Evolutionary conservation across 345 rosid genomes (phyloP), one percentile per base, ranked within the genome.

Genomic region (Dovyalis caffra): DNA sequence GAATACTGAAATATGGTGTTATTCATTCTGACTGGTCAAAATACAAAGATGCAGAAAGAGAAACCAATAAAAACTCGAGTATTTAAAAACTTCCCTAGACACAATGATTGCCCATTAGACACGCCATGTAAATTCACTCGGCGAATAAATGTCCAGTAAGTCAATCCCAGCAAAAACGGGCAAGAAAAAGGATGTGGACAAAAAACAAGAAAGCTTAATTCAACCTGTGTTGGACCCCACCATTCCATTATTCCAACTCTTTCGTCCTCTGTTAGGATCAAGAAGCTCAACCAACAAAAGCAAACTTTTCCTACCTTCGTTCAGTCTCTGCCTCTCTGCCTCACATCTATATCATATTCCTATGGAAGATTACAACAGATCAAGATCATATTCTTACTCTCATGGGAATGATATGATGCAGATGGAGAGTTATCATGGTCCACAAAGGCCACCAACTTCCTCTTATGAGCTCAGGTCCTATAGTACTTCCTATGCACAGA

Each of bases 361-460:
- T 18, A 93, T 91, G 98, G 95, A 87, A 56, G 90, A 86, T 29
- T 88, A 78, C 85, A 77, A 68, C 81, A 82, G 92, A 85, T 87
- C 90, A 82, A 81, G 76, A 64, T 81, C 92, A 23, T 70, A 65
- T 18, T 64, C 78, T 8, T 79, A 40, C 64, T 69, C 71, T n/a
- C 85, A 85, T 26, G 88, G 88, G 3, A 72, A 78, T 31, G 82
- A 81, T 29, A 76, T 40, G 68, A 93, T 87, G 97, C 90, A 83
- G 83, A 69, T 90, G 77, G 89, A 85, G 76, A 80, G 83, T n/a
- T 88, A 91, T 83, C 40, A 85, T 38, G 91, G 81, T 29, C 87
- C 79, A 1, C 83, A 35, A 47, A 70, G 74, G 14, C 85, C 82
- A 2, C 77, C 79, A 11, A 38, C 85, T 14, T 34, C 72, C 71